Evolutionary conservation across 371 early-diverging fungal genomes (phyloP).

Genomic region (Apophysomyces ossiformis): DNA sequence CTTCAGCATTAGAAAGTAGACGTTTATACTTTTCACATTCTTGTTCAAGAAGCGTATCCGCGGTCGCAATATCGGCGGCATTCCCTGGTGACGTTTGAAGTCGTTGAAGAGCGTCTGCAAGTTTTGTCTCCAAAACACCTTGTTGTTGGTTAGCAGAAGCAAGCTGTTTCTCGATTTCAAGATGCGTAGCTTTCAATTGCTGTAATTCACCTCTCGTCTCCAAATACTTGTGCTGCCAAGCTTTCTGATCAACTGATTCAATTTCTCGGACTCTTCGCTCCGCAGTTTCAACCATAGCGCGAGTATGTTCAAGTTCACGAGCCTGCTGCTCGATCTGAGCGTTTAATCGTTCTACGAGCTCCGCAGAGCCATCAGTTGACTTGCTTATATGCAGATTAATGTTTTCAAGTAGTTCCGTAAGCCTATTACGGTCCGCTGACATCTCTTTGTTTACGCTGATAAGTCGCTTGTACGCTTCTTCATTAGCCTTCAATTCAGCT

Average conservation of each 20-base stretch:
- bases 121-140: constrained; percentile 11
- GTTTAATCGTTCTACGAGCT: constrained; percentile 15
- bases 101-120: constrained; percentile 2
- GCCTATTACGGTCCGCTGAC: constrained; percentile 17
- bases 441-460: constrained; percentile 22
- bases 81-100: background rate
- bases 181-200: constrained; percentile 11
- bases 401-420: constrained; percentile 17
- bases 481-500: constrained; percentile 19
- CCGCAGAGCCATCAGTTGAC: constrained; percentile 1
- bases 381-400: constrained; percentile 12
- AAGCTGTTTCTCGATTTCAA: constrained; percentile 24
- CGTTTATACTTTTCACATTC: constrained; percentile 10
- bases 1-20: constrained; percentile 6
- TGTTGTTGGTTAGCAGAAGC: constrained; percentile 21
- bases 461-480: constrained; percentile 23
- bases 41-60: constrained; percentile 10
- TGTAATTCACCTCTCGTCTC: constrained; percentile 17
- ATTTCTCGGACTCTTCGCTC: constrained; percentile 18
- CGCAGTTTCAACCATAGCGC: constrained; percentile 13
- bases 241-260: constrained; percentile 15
- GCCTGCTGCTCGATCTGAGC: constrained; percentile 6
- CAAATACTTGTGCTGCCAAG: constrained; percentile 24
- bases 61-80: background rate
- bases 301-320: constrained; percentile 16